Percentiles rank a stretch among this genome's conserved stretches.
phyloP scores from a whole-genome alignment of 2,329 filamentous ascomycete species.

The Monosporascus sp. region DNA sequence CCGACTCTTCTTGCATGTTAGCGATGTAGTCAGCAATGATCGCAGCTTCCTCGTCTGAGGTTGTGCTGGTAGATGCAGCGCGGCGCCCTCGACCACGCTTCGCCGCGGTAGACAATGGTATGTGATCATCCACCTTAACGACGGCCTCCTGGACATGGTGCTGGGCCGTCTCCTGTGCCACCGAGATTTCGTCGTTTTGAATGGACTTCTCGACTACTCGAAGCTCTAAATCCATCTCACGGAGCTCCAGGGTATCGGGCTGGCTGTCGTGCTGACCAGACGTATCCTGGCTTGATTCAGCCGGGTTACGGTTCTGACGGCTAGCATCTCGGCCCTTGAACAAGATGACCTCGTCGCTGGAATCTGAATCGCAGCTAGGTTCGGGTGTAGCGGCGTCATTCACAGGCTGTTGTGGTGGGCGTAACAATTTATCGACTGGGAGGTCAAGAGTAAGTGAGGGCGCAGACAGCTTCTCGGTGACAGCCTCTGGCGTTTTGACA shows the following conservation, averaged over 20 bases:
- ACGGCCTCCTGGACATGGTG: conserved; percentile 7
- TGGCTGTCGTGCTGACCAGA: neutral
- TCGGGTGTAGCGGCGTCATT: conserved; percentile 3
- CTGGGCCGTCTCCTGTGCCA: neutral
- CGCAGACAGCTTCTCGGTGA: neutral
- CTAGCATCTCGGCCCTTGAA: conserved; percentile 51
- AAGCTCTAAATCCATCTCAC: conserved; percentile 28
- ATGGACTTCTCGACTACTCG: conserved; percentile 20
- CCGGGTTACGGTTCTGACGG: conserved; percentile 11
- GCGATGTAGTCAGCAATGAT: conserved; percentile 65
- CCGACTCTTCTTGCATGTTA: conserved; percentile 49
- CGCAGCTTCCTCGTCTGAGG: conserved; percentile 43
- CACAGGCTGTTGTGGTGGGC: conserved; percentile 2
- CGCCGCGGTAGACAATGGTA: conserved; percentile 14
- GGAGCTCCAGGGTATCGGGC: conserved; percentile 9
- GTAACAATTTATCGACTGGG: conserved; percentile 22
- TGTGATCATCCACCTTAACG: conserved; percentile 13
- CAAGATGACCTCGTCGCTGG: conserved; percentile 68
- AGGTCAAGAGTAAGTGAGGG: conserved; percentile 3
- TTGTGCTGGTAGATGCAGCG: conserved; percentile 1
- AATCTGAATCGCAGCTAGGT: conserved; percentile 38
- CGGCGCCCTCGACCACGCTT: conserved; percentile 7
- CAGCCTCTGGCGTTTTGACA: neutral
- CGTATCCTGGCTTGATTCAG: neutral
- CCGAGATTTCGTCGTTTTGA: neutral